Percentiles rank a stretch among this genome's conserved stretches.
Evolutionary conservation across 1,139 yeast species (phyloP).

Genomic region (Pneumocystis oryctolagi): DNA sequence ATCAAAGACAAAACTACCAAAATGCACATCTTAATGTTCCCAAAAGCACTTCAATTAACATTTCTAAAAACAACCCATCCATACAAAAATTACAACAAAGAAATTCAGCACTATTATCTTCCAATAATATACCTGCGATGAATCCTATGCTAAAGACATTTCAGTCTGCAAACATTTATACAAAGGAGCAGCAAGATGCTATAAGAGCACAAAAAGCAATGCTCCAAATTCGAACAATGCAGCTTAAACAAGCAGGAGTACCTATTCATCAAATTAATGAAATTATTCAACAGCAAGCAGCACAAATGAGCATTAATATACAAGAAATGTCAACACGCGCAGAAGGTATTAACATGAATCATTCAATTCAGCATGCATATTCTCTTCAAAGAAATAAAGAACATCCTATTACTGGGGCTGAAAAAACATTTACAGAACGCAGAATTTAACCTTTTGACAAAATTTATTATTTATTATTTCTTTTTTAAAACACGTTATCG

Average conservation of each 20-base stretch:
- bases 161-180: not conserved
- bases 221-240: not conserved
- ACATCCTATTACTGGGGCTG: not conserved
- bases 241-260: not conserved
- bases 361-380: not conserved
- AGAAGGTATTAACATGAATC: not conserved
- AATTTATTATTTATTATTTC: not conserved
- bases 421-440: not conserved
- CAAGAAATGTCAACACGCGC: not conserved
- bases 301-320: not conserved
- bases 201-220: not conserved
- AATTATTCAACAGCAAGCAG: not conserved
- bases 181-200: not conserved
- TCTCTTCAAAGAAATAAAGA: not conserved
- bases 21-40: too few relatives aligned
- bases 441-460: not conserved
- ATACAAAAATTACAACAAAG: not conserved
- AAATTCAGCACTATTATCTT: not conserved
- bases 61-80: not conserved
- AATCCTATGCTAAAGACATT: not conserved
- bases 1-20: not conserved
- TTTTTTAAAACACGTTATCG: not conserved
- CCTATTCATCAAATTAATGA: not conserved
- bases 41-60: not conserved
- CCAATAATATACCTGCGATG: not conserved